Percentiles rank a stretch among this genome's conserved stretches.
phyloP scores from a whole-genome alignment of 2,329 filamentous ascomycete species.

The Dactylellina sp. region DNA sequence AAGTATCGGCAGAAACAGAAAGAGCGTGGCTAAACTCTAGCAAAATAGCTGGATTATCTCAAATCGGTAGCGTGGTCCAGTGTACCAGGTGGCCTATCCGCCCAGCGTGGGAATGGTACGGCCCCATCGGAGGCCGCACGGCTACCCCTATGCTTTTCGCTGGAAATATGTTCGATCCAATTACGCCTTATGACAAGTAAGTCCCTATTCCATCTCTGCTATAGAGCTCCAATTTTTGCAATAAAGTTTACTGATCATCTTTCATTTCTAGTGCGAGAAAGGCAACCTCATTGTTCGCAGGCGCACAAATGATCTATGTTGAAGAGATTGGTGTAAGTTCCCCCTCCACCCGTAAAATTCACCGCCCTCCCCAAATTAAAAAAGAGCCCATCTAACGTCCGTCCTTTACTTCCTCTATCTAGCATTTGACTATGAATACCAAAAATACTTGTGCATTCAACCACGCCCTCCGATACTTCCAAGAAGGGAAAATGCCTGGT shows the following conservation, averaged over 20 bases:
- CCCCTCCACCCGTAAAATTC: neutral
- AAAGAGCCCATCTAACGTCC: no score
- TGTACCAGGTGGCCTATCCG: conserved; percentile 40
- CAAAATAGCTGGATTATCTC: conserved; percentile 20
- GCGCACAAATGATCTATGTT: conserved; percentile 49
- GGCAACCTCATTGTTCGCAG: conserved; percentile 33
- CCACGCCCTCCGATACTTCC: conserved; percentile 36
- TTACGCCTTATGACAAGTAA: conserved; percentile 54
- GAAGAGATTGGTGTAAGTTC: conserved; percentile 44
- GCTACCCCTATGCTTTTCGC: conserved; percentile 46
- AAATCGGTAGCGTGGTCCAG: neutral
- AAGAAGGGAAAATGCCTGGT: conserved; percentile 35
- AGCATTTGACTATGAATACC: conserved; percentile 37
- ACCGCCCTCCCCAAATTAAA: neutral
- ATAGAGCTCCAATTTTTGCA: neutral
- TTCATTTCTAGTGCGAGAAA: conserved; percentile 27
- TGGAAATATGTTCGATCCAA: conserved; percentile 31
- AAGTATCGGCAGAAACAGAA: conserved; percentile 17
- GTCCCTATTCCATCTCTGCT: neutral
- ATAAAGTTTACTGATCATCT: neutral
- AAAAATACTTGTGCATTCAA: conserved; percentile 34
- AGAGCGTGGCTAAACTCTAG: conserved; percentile 25
- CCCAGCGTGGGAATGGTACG: conserved; percentile 51
- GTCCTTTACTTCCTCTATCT: no score
- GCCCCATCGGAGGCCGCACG: conserved; percentile 32